A percentile compares a stretch with the other conserved stretches of the same genome.
Conservation (phyloP, 2,329 filamentous ascomycete species). For the Penicillium fuscoglaucum region DNA sequence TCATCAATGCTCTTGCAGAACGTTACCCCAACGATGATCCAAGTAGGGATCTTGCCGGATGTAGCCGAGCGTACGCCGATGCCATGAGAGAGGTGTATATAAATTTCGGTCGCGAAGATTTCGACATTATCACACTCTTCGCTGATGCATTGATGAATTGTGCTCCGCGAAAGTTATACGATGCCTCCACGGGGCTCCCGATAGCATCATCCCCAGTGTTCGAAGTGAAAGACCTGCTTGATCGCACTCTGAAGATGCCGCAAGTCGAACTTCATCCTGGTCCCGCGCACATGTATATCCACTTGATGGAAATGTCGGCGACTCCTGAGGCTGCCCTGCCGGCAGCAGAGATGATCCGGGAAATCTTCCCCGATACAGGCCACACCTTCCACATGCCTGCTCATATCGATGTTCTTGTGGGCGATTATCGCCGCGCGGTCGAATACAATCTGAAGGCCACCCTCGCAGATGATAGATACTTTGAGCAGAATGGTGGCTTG, state of each 20-base stretch:
- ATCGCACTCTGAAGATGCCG: conserved; percentile 54
- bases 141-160: conserved; percentile 66
- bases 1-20: conserved; percentile 21
- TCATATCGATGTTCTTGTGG: conserved; percentile 70
- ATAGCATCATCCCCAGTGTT: conserved; percentile 52
- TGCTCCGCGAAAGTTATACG: conserved; percentile 63
- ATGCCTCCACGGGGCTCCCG: conserved; percentile 50
- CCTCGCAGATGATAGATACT: conserved; percentile 65
- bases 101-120: conserved; percentile 44
- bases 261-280: conserved; percentile 62
- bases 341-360: conserved; percentile 61
- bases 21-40: conserved; percentile 24
- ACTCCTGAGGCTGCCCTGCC: conserved; percentile 62
- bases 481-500: conserved; percentile 55
- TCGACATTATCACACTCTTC: conserved; percentile 63
- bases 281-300: conserved; percentile 71
- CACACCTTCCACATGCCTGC: conserved; percentile 75
- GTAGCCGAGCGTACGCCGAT: conserved; percentile 18
- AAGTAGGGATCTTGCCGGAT: conserved; percentile 12
- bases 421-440: conserved; percentile 68
- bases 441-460: conserved; percentile 66
- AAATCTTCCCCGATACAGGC: conserved; percentile 65
- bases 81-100: conserved; percentile 18
- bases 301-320: conserved; percentile 73
- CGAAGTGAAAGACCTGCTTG: conserved; percentile 59